These are phyloP conservation scores for Flaveria ramosissima DNA, from an alignment of 129 eudicot genomes.

Conservation along the genomic window DNA sequence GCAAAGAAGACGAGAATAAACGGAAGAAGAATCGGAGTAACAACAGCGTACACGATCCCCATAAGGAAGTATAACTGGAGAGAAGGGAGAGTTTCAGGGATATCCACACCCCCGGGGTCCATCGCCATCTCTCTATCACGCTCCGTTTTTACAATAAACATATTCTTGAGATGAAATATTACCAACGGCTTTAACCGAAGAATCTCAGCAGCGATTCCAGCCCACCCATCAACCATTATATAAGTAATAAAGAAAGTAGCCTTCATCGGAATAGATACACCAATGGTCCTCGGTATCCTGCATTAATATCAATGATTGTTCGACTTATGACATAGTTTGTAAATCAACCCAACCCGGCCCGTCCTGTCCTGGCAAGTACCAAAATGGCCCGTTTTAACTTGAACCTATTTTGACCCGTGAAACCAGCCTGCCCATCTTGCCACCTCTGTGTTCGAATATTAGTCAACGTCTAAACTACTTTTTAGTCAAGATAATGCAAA, in stretches of 20 bases:
- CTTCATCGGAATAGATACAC: slow-evolving; percentile 94
- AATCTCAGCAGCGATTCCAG: slow-evolving; percentile 94
- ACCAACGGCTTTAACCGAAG: slow-evolving; percentile 80
- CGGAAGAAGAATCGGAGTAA: slow-evolving; percentile 93
- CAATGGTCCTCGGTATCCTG: slow-evolving; percentile 96
- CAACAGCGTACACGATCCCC: slow-evolving; percentile 81
- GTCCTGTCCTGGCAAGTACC: neutral
- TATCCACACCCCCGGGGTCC: slow-evolving; percentile 82
- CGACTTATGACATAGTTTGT: neutral
- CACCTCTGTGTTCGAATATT: neutral
- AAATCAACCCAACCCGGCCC: neutral
- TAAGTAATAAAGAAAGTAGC: slow-evolving; percentile 97
- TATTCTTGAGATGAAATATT: slow-evolving; percentile 84
- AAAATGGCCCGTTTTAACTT: neutral
- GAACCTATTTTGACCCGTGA: neutral
- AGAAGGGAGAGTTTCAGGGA: slow-evolving; percentile 84
- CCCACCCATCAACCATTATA: slow-evolving; percentile 99
- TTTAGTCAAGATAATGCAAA: neutral
- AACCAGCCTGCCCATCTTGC: neutral
- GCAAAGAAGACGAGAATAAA: slow-evolving; percentile 80
- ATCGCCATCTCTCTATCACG: slow-evolving; percentile 84
- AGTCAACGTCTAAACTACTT: slow-evolving; percentile 13
- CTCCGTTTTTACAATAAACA: slow-evolving; percentile 91
- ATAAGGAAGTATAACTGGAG: slow-evolving; percentile 88
- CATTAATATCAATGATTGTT: slow-evolving; percentile 21